Evolutionary conservation across 2,329 filamentous ascomycete species (phyloP), one percentile per base, ranked within the genome.

Genomic region (Fusarium udum): DNA sequence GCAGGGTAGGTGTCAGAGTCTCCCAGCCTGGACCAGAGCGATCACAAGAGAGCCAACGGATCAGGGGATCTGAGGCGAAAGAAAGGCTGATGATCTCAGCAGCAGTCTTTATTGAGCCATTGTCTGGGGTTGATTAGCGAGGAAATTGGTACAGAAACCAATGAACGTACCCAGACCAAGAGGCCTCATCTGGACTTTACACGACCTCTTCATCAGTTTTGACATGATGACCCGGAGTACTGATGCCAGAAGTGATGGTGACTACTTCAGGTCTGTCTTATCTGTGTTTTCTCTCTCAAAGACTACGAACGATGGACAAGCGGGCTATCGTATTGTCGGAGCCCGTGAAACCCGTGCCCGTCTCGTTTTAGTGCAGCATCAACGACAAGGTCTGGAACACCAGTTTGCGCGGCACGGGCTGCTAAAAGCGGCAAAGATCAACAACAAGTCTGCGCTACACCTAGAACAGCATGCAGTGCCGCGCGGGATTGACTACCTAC

Each of bases 131-230:
- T 14, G 14, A 8, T 56, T 12, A 55, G 52, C 9, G 8, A 3
- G 14, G 18, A 52, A 7, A 1, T 11, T 18, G 10, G 7, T 1
- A 2, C 5, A 14, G 7, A 11, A 1, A 15, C 1, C 4, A 15
- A 15, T 15, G 4, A 15, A 42, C 53, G 0, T 12, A 57, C 53
- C 4, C 4, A 57, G 15, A 12, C 39, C 28, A 1, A 45, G 13
- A 9, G 39, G 39, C 39, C 31, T n/a, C 28, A 57, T 26, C 0
- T 34, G 53, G 7, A 34, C n/a, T 11, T 45, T 26, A 14, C 39
- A 45, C 4, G 16, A 13, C 9, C 15, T 49, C 22, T 32, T 31
- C 14, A 15, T 28, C 36, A 16, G 8, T 28, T 40, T 28, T 20
- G 45, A 46, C 45, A 46, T 46, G 13, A 7, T 46, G 13, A 15